phyloP scores from a whole-genome alignment of 108 stramenopile species.

The Cyclotella kingstonii region DNA sequence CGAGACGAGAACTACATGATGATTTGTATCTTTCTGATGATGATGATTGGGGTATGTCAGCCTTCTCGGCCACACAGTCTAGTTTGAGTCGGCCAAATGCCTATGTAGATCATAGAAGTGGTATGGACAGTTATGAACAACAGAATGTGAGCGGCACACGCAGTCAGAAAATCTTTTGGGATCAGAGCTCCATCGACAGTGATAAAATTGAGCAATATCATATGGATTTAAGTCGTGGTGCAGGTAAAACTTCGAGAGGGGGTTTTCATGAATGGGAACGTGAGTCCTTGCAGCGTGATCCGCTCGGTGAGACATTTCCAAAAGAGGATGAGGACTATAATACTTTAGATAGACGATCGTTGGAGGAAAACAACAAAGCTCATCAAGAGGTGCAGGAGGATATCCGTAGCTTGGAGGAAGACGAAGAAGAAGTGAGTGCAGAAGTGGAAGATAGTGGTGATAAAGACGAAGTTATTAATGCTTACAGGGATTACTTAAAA shows the following conservation, averaged over 20 bases:
- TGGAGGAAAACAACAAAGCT: conserved; percentile 6
- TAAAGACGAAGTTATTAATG: conserved; percentile 32
- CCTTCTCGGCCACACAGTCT: conserved; percentile 6
- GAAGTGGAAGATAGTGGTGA: conserved; percentile 1
- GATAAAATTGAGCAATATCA: neutral
- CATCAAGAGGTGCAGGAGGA: conserved; percentile 26
- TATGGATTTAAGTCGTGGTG: too few species aligned
- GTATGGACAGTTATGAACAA: neutral
- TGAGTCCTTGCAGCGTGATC: conserved; percentile 20
- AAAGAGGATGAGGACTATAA: conserved; percentile 28
- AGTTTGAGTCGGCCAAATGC: neutral
- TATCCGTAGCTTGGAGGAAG: conserved; percentile 19
- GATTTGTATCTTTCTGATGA: conserved; percentile 26
- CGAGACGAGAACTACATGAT: conserved; percentile 1
- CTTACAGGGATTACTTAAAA: conserved; percentile 34
- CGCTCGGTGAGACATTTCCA: conserved; percentile 14
- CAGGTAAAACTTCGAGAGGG: neutral
- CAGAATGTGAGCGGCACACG: neutral
- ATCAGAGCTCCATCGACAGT: conserved; percentile 2
- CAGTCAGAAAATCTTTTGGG: conserved; percentile 1
- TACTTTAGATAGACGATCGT: conserved; percentile 2
- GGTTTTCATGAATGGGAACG: conserved; percentile 18
- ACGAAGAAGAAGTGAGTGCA: conserved; percentile 4
- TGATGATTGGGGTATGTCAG: conserved; percentile 39
- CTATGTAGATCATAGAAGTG: neutral